These are phyloP conservation scores for Cercospora sojina DNA, from an alignment of 2,329 filamentous ascomycete species.

Conservation along the genomic window DNA sequence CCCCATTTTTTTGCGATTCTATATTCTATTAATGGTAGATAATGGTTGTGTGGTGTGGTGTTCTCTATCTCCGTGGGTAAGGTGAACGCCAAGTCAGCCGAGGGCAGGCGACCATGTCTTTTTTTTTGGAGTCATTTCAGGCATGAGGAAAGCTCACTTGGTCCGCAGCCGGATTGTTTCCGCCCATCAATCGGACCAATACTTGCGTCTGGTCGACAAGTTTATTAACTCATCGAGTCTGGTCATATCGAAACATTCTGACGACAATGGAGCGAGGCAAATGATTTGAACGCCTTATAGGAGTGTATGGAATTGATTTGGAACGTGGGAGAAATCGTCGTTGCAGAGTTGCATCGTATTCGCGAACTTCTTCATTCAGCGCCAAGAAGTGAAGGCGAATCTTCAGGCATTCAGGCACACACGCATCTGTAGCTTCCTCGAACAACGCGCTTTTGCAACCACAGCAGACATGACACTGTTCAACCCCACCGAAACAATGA, in stretches of 20 bases:
- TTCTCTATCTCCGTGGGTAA: neutral
- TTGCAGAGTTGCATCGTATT: neutral
- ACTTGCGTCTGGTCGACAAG: neutral
- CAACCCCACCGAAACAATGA: conserved; percentile 7
- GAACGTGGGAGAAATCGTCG: neutral
- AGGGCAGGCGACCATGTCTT: neutral
- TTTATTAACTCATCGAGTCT: neutral
- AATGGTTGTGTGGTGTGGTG: neutral
- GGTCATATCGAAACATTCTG: neutral
- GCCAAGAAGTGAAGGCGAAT: neutral
- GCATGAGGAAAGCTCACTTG: neutral
- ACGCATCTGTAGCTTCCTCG: neutral
- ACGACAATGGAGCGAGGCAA: neutral
- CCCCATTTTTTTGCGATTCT: neutral
- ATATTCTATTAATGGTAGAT: neutral
- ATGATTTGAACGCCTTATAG: neutral
- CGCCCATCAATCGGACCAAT: neutral
- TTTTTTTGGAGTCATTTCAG: neutral
- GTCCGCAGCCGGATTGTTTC: neutral
- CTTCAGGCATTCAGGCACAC: neutral
- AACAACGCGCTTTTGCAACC: neutral
- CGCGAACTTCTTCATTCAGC: neutral
- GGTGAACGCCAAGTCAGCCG: neutral
- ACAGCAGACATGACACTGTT: neutral
- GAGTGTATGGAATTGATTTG: neutral